Base-by-base conservation (phyloP, 164 flowering plant genomes). In the Kingdonia uniflora region DNA sequence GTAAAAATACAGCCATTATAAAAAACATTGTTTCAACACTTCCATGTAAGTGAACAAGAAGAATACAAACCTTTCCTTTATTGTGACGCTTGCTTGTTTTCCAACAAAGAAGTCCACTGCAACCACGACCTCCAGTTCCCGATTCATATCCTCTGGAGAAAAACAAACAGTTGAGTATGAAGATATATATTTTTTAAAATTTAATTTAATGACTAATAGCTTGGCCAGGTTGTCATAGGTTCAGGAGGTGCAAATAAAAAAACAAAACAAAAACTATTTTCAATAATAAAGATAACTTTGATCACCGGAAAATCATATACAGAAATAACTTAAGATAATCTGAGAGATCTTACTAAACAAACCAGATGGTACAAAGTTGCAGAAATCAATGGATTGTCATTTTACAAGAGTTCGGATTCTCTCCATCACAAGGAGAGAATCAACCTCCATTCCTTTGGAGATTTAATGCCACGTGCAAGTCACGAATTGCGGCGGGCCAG, bases 51-150 rank as follows among this genome's bases (percentile, higher is more conserved):
- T 29, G 8, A 29, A 29, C 8, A 29, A 29, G 35, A 3, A 29
- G 35, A 29, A 8, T 29, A 29, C 35, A 29, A 3, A 81, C 83
- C 79, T 74, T 76, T 55, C 40, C 76, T 43, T 62, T 75, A 37
- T 51, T 76, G 1, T n/a, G 70, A 60, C 61, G 65, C 61, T 62
- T 79, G 49, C 43, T 55, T 44, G 63, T 72, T 48, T 74, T 82
- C 92, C 96, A 87, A 60, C 96, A 84, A 63, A 82, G 75, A 29
- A 81, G 58, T 37, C 72, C 74, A 56, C 76, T 74, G 67, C 89
- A 84, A 26, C 89, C 87, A 44, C 79, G 73, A 38, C 55, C 57
- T 51, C 71, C 77, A 17, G 84, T 55, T 1, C 82, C 78, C 6
- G 90, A 87, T 64, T 87, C 90, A 58, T 84, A 80, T 40, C 82